Conservation (phyloP, 2,329 filamentous ascomycete genomes). For the Blastomyces silverae region DNA sequence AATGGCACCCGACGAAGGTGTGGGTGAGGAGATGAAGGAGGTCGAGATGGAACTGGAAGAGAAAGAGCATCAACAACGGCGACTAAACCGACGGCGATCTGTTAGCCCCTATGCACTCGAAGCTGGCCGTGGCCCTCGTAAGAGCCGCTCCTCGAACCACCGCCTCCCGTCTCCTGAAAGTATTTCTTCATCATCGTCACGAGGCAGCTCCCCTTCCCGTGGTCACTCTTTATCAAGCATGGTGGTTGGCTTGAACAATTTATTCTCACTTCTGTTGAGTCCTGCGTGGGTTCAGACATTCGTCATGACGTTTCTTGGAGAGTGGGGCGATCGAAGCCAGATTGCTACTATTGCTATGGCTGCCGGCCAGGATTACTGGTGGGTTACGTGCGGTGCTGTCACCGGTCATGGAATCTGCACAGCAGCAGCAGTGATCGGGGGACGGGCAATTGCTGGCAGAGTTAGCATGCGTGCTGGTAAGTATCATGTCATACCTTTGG, state of each 20-base stretch:
- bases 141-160: conserved; percentile 61
- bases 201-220: conserved; percentile 50
- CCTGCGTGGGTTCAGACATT: conserved; percentile 99
- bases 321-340: conserved; percentile 96
- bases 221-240: conserved; percentile 41
- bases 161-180: conserved; percentile 75
- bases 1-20: conserved; percentile 85
- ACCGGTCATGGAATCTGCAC: conserved; percentile 86
- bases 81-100: conserved; percentile 58
- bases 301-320: conserved; percentile 95
- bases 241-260: conserved; percentile 68
- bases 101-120: conserved; percentile 72
- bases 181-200: conserved; percentile 66
- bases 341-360: conserved; percentile 99
- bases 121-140: conserved; percentile 63
- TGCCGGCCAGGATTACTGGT: conserved; percentile 97
- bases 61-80: conserved; percentile 71
- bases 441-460: conserved; percentile 81
- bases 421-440: conserved; percentile 82
- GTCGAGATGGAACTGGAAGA: conserved; percentile 91
- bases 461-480: conserved; percentile 94
- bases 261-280: conserved; percentile 79
- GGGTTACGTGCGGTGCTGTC: conserved; percentile 86
- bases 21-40: conserved; percentile 95
- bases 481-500: conserved; percentile 37